Conservation (phyloP, 805 yeast species). For the Ogataea trehaloabstinens region DNA sequence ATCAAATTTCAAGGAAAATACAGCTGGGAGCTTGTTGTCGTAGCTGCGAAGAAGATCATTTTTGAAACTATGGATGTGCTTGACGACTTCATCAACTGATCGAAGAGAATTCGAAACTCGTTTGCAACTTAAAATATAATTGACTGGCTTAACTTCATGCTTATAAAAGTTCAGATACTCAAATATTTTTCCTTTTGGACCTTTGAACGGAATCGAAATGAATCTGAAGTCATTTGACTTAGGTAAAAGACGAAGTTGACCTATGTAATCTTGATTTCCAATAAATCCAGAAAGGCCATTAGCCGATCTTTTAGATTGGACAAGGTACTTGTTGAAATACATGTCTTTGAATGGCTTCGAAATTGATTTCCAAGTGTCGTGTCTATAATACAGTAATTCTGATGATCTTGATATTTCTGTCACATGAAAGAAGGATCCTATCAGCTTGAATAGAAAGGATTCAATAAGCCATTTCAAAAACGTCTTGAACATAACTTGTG, state of each 20-base stretch:
- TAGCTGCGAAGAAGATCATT: conserved; percentile 13
- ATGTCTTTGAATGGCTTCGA: conserved; percentile 39
- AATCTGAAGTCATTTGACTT: conserved; percentile 59
- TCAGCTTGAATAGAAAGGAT: conserved; percentile 42
- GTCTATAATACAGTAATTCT: conserved; percentile 51
- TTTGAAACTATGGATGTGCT: conserved; percentile 38
- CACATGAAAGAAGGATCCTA: conserved; percentile 61
- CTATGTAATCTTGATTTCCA: conserved; percentile 32
- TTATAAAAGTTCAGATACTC: conserved; percentile 35
- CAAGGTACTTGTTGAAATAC: conserved; percentile 42
- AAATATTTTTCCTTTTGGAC: conserved; percentile 31
- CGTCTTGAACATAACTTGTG: conserved; percentile 34
- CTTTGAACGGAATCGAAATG: conserved; percentile 52
- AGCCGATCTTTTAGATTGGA: conserved; percentile 10
- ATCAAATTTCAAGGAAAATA: conserved; percentile 69
- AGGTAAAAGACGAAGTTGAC: conserved; percentile 54
- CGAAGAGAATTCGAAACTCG: conserved; percentile 10
- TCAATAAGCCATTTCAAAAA: conserved; percentile 62
- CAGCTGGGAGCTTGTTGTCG: conserved; percentile 29
- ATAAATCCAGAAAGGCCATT: conserved; percentile 18
- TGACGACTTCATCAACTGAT: conserved; percentile 47
- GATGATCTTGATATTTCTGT: conserved; percentile 50
- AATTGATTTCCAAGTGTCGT: conserved; percentile 51
- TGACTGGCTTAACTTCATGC: conserved; percentile 43
- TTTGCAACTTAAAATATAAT: conserved; percentile 33